These are phyloP conservation scores for Coleophoma eucalyptorum DNA, from an alignment of 2,329 filamentous ascomycete species.

Conservation along the genomic window DNA sequence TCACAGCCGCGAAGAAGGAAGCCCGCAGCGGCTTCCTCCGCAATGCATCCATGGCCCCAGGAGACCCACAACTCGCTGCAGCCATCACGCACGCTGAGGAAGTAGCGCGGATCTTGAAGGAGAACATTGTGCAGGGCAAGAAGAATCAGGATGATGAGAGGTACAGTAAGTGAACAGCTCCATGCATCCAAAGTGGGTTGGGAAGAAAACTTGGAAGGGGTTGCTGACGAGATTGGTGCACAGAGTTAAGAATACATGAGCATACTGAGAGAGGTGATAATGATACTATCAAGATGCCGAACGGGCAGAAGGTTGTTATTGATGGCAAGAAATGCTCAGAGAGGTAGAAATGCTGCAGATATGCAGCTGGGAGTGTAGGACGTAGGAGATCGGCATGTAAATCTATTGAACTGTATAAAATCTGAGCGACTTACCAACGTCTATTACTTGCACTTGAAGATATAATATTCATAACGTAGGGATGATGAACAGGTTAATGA, in stretches of 20 bases:
- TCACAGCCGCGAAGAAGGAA: slow-evolving; percentile 67
- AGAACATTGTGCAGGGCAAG: slow-evolving; percentile 86
- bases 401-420: too few relatives aligned
- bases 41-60: slow-evolving; percentile 55
- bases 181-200: background rate
- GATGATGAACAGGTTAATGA: background rate
- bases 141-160: slow-evolving; percentile 37
- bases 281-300: slow-evolving; percentile 71
- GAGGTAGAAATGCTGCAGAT: background rate
- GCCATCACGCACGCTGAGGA: slow-evolving; percentile 78
- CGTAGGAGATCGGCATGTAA: background rate
- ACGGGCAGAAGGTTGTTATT: slow-evolving; percentile 27
- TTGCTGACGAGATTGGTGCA: background rate
- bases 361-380: background rate
- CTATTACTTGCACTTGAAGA: too few relatives aligned
- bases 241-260: slow-evolving; percentile 85
- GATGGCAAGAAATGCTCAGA: slow-evolving; percentile 27
- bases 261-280: slow-evolving; percentile 92
- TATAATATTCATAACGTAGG: background rate
- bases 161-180: slow-evolving; percentile 51
- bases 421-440: too few relatives aligned
- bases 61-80: slow-evolving; percentile 54
- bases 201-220: background rate
- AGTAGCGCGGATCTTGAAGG: slow-evolving; percentile 71
- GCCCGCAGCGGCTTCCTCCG: slow-evolving; percentile 72